Evolutionary conservation across 257 asterid genomes (phyloP), one percentile per base, ranked within the genome.

Genomic region (Agastache rugosa): DNA sequence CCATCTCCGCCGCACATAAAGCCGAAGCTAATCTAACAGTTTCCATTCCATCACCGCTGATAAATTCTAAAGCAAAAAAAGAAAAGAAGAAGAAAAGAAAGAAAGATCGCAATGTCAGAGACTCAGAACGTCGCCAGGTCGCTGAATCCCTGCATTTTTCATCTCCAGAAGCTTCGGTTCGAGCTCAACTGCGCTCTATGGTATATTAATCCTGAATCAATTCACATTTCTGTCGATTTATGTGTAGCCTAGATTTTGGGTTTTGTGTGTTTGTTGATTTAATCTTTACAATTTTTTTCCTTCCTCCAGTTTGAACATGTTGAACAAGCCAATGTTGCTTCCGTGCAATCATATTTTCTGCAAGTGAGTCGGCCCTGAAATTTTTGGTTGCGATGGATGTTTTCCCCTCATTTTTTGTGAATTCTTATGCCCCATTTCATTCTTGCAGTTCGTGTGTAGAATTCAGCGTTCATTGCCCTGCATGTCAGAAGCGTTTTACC

Each of bases 131-230:
- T 77, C n/a, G 72, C 78, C 11, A 73, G 79, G 79, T 35, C 80
- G 42, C 77, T 88, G 72, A 89, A 93, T 58, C 97, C 97, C 1
- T 85, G 87, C 84, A 78, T 82, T 41, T 89, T 91, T 54, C 93
- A 89, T 76, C 81, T 88, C 25, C 96, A 91, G 79, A 94, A 94
- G 85, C 78, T 94, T 45, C 96, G 83, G 4, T 89, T 87, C 60
- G 99, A 91, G 88, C 95, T 94, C 78, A 94, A 92, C 77, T 94
- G 99, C 73, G 96, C 97, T 50, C 75, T 86, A 23, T 94, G 97
- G 98, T 93, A 81, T 37, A 23, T 0, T 44, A 10, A 22, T 39
- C 9, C 47, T 0, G 2, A 16, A 5, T 56, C 45, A 9, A 2
- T 35, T 71, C 77, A 19, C 47, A 27, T 70, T 25, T 19, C 15